phyloP scores from a whole-genome alignment of 139 green algal species.

The Prasinococcaceae sp. region DNA sequence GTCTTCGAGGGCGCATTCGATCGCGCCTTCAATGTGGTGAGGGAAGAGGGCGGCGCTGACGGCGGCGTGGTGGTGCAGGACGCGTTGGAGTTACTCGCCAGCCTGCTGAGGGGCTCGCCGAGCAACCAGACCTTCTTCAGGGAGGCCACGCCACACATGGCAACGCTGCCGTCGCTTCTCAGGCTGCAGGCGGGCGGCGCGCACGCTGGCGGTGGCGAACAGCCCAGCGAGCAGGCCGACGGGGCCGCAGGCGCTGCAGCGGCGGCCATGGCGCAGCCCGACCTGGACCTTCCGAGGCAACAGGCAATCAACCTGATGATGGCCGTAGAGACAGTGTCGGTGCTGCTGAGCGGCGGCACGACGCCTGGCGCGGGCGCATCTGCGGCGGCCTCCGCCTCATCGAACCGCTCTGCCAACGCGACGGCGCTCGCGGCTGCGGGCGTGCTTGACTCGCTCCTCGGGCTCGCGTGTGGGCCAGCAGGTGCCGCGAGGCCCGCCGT shows the following conservation, averaged over 20 bases:
- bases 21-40: slow-evolving; percentile 51
- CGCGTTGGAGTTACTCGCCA: slow-evolving; percentile 70
- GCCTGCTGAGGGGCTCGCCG: slow-evolving; percentile 55
- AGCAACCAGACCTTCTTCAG: slow-evolving; percentile 73
- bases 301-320: slow-evolving; percentile 47
- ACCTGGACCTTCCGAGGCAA: no score
- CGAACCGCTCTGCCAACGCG: slow-evolving; percentile 31
- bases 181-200: not conserved
- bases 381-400: slow-evolving; percentile 1
- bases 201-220: not conserved
- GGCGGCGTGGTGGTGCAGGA: slow-evolving; percentile 72
- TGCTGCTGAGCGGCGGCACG: slow-evolving; percentile 33
- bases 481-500: slow-evolving; percentile 25
- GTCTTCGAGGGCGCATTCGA: slow-evolving; percentile 85
- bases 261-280: no score
- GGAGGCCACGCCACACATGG: no score
- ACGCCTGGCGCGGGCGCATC: not conserved
- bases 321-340: slow-evolving; percentile 35
- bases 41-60: slow-evolving; percentile 55
- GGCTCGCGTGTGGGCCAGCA: slow-evolving; percentile 13
- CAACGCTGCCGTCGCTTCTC: slow-evolving; percentile 32
- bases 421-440: slow-evolving; percentile 15
- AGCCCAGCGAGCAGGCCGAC: no score
- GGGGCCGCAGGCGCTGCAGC: no score
- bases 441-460: slow-evolving; percentile 23